Evolutionary conservation across 2,329 filamentous ascomycete species (phyloP), one percentile per base, ranked within the genome.

Genomic region (Trichophyton equinum): DNA sequence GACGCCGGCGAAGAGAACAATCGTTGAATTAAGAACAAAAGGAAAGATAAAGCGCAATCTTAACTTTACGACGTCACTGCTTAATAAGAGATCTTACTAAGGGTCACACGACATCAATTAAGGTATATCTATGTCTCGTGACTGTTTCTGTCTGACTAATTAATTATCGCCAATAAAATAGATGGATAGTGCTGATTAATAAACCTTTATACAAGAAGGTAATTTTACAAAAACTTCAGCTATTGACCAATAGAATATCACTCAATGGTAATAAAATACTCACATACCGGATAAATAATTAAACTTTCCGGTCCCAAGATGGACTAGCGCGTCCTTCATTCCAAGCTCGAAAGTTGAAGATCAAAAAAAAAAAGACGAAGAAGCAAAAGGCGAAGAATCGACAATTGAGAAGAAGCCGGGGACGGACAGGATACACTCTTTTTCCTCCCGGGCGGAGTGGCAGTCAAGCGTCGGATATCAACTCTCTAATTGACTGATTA

Each of bases 41-140:
- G 33, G 33, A 25, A 36, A 36, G 30, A 51, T 51, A 51, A 51
- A 51, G 46, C 46, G 46, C 46, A 51, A 51, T 51, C 46, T 51
- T 55, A 55, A 55, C 22, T 30, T n/a, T n/a, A 55, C 27, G 51
- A 55, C 51, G 51, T 55, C 51, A 55, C 51, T 33, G 51, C 51
- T 55, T 33, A 55, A 27, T 55, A 55, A 55, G 51, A 9, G 25
- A 15, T 51, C 11, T 51, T 51, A 51, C 11, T 51, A 22, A 51
- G 20, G 11, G 4, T 22, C 46, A 51, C 46, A 25, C 9, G 46
- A 25, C 20, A 4, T 27, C 1, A 13, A 6, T 1, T 9, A 11
- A 11, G 13, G 15, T 55, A 36, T 55, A 55, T 33, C 13, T 1
- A 2, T 18, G 27, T 38, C 51, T 1, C 30, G 51, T 36, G 51